Evolutionary conservation across 2,329 filamentous ascomycete genomes (phyloP).

Genomic region (Aureobasidium sp.): DNA sequence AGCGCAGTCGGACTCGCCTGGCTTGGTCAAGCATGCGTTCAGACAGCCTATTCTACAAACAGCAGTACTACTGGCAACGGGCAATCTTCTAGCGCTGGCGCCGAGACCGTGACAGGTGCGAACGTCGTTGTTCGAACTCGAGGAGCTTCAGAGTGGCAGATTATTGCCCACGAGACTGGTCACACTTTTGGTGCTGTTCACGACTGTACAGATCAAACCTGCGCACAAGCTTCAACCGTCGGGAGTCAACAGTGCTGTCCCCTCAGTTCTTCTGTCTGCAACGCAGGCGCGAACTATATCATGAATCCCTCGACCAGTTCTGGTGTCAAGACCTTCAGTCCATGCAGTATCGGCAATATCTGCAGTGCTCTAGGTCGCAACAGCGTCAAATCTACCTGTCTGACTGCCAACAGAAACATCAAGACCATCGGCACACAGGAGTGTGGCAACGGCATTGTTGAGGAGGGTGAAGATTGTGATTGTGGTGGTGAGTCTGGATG

Average conservation of each 20-base stretch:
- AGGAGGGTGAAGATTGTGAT: conserved; percentile 89
- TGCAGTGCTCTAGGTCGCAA: conserved; percentile 75
- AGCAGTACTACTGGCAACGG: conserved; percentile 31
- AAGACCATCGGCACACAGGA: conserved; percentile 72
- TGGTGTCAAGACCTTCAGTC: conserved; percentile 71
- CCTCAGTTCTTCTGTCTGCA: conserved; percentile 56
- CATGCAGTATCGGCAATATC: conserved; percentile 87
- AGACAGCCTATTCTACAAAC: conserved; percentile 42
- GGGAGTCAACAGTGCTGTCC: conserved; percentile 71
- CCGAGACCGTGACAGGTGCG: conserved; percentile 71
- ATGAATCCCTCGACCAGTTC: conserved; percentile 87
- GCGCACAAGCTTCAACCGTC: conserved; percentile 52
- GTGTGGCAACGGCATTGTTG: conserved; percentile 96
- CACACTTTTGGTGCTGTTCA: conserved; percentile 96
- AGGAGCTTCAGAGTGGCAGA: conserved; percentile 74
- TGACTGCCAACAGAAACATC: conserved; percentile 79
- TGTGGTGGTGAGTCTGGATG: conserved; percentile 74
- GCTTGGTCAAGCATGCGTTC: conserved; percentile 78
- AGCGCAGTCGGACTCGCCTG: conserved; percentile 86
- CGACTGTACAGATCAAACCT: conserved; percentile 69
- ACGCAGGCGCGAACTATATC: conserved; percentile 72
- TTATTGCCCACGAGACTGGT: conserved; percentile 88
- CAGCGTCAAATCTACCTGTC: conserved; percentile 66
- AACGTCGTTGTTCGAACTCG: conserved; percentile 78
- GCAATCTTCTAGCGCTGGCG: conserved; percentile 32